A percentile compares a stretch with the other conserved stretches of the same genome.
Conservation (phyloP, 345 rosid species). For the Eucalyptus marginata region DNA sequence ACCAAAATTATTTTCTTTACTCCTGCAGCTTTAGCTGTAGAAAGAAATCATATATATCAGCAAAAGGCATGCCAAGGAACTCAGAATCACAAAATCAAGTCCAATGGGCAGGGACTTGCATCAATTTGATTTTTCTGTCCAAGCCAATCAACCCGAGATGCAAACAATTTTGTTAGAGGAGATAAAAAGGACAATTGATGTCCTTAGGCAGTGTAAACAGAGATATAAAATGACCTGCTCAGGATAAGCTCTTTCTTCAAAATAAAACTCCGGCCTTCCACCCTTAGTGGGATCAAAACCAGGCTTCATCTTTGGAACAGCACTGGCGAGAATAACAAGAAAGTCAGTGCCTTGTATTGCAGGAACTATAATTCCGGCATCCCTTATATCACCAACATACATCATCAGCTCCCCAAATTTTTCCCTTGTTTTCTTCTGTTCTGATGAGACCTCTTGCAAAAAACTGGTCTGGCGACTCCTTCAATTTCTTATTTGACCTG, state of each 20-base stretch:
- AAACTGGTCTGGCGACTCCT: constrained; percentile 65
- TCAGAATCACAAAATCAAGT: background rate
- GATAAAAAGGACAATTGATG: background rate
- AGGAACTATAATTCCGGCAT: constrained; percentile 31
- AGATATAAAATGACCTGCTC: constrained; percentile 46
- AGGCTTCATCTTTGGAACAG: constrained; percentile 77
- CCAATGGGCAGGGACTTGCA: constrained; percentile 24
- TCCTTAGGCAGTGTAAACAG: background rate
- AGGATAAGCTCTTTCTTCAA: constrained; percentile 84
- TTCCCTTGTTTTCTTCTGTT: constrained; percentile 77
- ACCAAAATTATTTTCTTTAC: constrained; percentile 92
- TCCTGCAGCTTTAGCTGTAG: constrained; percentile 80
- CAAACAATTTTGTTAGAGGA: background rate
- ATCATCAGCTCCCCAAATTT: constrained; percentile 73
- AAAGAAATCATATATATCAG: background rate
- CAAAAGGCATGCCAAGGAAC: background rate
- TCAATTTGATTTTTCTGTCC: constrained; percentile 98
- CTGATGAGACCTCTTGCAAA: constrained; percentile 71
- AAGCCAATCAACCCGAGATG: constrained; percentile 78
- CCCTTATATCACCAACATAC: constrained; percentile 72
- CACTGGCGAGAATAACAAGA: constrained; percentile 82
- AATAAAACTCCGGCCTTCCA: constrained; percentile 85
- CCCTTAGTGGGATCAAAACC: constrained; percentile 82
- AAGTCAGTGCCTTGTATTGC: constrained; percentile 74
- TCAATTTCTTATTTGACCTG: constrained; percentile 80